A percentile compares a stretch with the other conserved stretches of the same genome.
These are phyloP conservation scores for Cymodocea nodosa DNA, from an alignment of 116 monocot species.

Conservation along the genomic window DNA sequence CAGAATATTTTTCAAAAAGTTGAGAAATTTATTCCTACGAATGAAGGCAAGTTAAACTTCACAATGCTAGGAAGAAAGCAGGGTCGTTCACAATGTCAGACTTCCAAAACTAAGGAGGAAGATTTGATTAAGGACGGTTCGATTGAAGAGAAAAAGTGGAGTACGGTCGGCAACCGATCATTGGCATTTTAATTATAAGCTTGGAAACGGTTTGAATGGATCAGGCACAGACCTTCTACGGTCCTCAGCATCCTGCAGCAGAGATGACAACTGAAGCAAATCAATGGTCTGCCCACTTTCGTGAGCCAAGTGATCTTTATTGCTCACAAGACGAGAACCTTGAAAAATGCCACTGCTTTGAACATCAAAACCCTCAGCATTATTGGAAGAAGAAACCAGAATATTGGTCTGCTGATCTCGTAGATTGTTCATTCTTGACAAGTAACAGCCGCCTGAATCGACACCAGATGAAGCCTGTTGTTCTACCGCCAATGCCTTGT, in stretches of 20 bases:
- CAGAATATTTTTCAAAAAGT: too few species aligned
- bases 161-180: too few species aligned
- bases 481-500: background rate
- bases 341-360: background rate
- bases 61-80: too few species aligned
- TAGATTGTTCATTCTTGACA: background rate
- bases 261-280: conserved; percentile 10
- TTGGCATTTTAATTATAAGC: too few species aligned
- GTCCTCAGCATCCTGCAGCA: conserved; percentile 4
- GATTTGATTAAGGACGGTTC: too few species aligned
- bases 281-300: background rate
- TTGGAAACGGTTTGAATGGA: background rate
- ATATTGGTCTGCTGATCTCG: background rate
- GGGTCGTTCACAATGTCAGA: too few species aligned
- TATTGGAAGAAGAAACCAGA: background rate
- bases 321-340: background rate
- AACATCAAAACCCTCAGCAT: background rate
- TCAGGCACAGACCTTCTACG: background rate
- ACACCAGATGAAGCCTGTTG: background rate
- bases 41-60: too few species aligned
- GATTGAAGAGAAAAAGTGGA: too few species aligned
- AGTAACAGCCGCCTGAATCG: background rate
- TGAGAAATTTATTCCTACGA: too few species aligned
- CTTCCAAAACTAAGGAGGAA: too few species aligned
- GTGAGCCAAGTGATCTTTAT: background rate